A percentile compares a stretch with the other conserved stretches of the same genome.
Conservation (phyloP, 495 filamentous ascomycete species). For the Hypomontagnella submonticulosa region DNA sequence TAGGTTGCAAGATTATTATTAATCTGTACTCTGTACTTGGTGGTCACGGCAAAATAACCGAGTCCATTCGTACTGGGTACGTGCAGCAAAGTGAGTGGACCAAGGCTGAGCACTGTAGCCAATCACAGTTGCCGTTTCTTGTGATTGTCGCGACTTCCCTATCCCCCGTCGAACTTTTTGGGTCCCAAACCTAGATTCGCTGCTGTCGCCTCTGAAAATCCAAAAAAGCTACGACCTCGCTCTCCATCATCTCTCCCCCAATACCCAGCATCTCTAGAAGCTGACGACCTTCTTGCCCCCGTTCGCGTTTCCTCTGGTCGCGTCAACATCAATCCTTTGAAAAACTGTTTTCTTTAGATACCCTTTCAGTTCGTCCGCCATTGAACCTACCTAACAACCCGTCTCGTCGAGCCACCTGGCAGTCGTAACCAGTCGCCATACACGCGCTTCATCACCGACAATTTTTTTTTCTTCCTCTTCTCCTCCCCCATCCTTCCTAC, state of each 20-base stretch:
- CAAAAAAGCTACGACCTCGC: conserved; percentile 33
- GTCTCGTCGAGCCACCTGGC: conserved; percentile 34
- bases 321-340: conserved; percentile 24
- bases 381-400: conserved; percentile 10
- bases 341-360: conserved; percentile 37
- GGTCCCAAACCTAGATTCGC: conserved; percentile 38
- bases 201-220: conserved; percentile 32
- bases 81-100: conserved; percentile 25
- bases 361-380: conserved; percentile 27
- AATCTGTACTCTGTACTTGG: conserved; percentile 9
- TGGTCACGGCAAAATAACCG: neutral
- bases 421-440: conserved; percentile 17
- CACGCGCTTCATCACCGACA: conserved; percentile 23
- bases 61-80: conserved; percentile 21
- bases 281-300: conserved; percentile 16
- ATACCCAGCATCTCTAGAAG: conserved; percentile 11
- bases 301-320: conserved; percentile 5
- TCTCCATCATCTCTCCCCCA: neutral
- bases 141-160: conserved; percentile 42
- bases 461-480: neutral
- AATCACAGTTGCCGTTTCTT: conserved; percentile 18
- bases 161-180: conserved; percentile 39
- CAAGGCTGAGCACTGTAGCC: conserved; percentile 33
- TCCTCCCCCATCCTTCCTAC: neutral
- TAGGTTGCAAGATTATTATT: too few relatives aligned